Conservation (phyloP, 805 yeast genomes). For the Aciculoconidium aculeatum region DNA sequence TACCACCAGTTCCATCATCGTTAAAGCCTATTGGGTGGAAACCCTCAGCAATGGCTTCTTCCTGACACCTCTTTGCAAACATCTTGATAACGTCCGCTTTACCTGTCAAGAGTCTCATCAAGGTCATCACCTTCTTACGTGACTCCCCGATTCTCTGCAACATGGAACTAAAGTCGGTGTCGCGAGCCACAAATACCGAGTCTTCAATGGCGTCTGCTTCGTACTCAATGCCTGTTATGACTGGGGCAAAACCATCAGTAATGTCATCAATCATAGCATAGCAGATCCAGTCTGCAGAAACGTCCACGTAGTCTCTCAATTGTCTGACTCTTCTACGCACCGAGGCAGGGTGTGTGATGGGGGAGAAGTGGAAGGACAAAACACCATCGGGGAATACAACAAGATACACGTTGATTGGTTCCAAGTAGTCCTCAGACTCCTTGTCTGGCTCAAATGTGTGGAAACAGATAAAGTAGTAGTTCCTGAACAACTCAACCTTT, state of each 20-base stretch:
- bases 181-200: conserved; percentile 19
- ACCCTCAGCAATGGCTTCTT: conserved; percentile 13
- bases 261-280: conserved; percentile 27
- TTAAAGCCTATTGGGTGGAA: conserved; percentile 10
- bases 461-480: conserved; percentile 92
- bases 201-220: conserved; percentile 27
- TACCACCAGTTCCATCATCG: conserved; percentile 17
- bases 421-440: conserved; percentile 26
- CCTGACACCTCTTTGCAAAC: conserved; percentile 26
- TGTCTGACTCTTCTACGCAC: conserved; percentile 25
- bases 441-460: conserved; percentile 87
- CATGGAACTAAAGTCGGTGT: conserved; percentile 19
- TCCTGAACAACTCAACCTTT: conserved; percentile 86
- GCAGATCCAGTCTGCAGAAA: conserved; percentile 27
- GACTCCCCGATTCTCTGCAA: conserved; percentile 23
- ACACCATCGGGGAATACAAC: conserved; percentile 26
- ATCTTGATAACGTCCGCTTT: conserved; percentile 25
- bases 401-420: conserved; percentile 24
- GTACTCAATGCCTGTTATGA: conserved; percentile 22
- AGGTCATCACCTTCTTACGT: conserved; percentile 23
- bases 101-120: conserved; percentile 24
- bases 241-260: conserved; percentile 26
- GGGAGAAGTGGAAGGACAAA: conserved; percentile 23
- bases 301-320: conserved; percentile 25
- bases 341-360: conserved; percentile 22